Evolutionary conservation across 2,329 filamentous ascomycete genomes (phyloP), one percentile per base, ranked within the genome.

Genomic region (Scedosporium boydii): DNA sequence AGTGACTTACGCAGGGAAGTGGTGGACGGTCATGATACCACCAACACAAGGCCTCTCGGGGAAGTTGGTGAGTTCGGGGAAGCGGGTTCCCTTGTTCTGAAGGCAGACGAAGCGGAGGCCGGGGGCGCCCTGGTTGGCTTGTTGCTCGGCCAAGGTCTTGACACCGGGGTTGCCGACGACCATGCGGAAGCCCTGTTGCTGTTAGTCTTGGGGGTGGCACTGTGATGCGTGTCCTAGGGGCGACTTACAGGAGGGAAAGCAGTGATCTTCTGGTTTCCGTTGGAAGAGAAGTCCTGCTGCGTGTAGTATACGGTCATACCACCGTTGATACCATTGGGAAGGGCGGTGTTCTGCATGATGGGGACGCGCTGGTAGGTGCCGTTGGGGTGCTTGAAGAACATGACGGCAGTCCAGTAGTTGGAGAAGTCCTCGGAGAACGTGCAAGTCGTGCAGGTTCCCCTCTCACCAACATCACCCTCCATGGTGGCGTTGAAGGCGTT

Each of bases 11-110:
- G 73, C 71, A 4, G 76, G 76, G 72, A 81, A 81, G 70, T 80
- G 79, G 70, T 81, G 77, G 67, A 78, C 81, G 68, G 80, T 78
- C 65, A 78, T 76, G 73, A 81, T 80, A 74, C 80, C 79, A 72
- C 80, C 80, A 75, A 78, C 80, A 63, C 67, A 73, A 63, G 76
- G 71, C 63, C 74, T 70, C 7, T 69, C 69, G 62, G 80, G 79
- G 63, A 82, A 80, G 38, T 75, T 78, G 58, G 81, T 78, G 2
- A 79, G 81, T 69, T 82, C 80, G 21, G 69, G 69, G 62, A 68
- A 63, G 6, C 71, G 34, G 63, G 68, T 72, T 42, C 78, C 79
- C 44, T 74, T 70, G 68, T 74, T 71, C 62, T 73, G 68, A 69
- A 76, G 74, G 68, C 74, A 76, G 6, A 72, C 75, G 65, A 73